Conservation (phyloP, 345 rosid genomes). For the Gossypium anomalum region DNA sequence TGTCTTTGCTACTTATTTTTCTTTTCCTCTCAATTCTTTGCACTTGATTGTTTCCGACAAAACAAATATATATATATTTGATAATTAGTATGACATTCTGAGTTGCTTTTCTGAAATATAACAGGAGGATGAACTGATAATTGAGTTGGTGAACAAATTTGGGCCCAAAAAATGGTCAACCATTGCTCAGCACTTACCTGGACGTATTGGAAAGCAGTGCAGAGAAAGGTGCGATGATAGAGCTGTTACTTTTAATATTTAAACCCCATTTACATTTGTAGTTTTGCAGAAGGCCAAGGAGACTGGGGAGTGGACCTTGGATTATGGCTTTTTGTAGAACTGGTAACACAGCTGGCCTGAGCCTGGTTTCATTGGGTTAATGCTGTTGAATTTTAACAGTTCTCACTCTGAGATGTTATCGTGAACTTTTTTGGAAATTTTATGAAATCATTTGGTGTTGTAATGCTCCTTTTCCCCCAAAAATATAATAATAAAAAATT, state of each 20-base stretch:
- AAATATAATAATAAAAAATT: neutral
- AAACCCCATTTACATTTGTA: neutral
- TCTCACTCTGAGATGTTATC: neutral
- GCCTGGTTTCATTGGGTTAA: neutral
- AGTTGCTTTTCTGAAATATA: conserved; percentile 18
- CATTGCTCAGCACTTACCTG: conserved; percentile 90
- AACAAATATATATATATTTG: neutral
- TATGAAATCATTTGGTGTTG: neutral
- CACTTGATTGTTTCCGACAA: neutral
- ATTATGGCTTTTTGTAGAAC: neutral
- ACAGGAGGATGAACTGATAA: conserved; percentile 86
- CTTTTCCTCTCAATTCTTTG: conserved; percentile 3
- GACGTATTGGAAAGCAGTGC: conserved; percentile 98
- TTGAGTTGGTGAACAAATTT: conserved; percentile 69
- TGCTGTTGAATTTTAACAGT: neutral
- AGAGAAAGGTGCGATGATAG: conserved; percentile 69
- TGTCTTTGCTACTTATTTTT: conserved; percentile 13
- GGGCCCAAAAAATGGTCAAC: conserved; percentile 99
- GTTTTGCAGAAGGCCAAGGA: neutral
- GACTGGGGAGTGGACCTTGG: neutral
- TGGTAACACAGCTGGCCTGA: neutral
- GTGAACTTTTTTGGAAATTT: neutral
- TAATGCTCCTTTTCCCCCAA: neutral
- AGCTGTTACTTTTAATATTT: conserved; percentile 9
- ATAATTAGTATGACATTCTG: neutral